These are phyloP conservation scores for Euphorbia tirucalli DNA, from an alignment of 345 rosid species.

Conservation along the genomic window DNA sequence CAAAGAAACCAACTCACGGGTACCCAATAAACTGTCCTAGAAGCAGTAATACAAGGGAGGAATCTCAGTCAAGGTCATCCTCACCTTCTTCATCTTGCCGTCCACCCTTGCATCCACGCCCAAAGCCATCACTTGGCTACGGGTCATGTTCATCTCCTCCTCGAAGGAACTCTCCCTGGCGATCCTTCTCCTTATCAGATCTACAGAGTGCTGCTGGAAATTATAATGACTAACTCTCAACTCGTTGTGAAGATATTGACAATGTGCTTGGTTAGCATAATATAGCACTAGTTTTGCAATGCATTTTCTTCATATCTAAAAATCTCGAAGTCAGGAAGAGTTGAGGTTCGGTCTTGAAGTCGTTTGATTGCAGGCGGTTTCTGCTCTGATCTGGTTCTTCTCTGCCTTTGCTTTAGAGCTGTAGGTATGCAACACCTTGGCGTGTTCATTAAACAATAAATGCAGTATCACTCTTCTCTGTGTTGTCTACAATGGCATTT, in stretches of 20 bases:
- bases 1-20: slow-evolving; percentile 17
- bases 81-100: slow-evolving; percentile 23
- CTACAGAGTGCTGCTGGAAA: slow-evolving; percentile 28
- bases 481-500: slow-evolving; percentile 7
- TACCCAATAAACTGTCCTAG: neutral
- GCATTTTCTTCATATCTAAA: neutral
- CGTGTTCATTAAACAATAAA: slow-evolving; percentile 8
- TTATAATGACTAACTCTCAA: neutral
- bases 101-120: slow-evolving; percentile 38
- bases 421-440: slow-evolving; percentile 10
- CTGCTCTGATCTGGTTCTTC: neutral
- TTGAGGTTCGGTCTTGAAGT: no score
- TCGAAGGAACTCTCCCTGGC: slow-evolving; percentile 26
- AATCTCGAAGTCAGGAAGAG: slow-evolving; percentile 8
- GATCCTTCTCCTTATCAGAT: slow-evolving; percentile 43
- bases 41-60: slow-evolving; percentile 9
- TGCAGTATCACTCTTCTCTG: slow-evolving; percentile 11
- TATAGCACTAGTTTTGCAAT: no score
- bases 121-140: slow-evolving; percentile 20
- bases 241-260: slow-evolving; percentile 20
- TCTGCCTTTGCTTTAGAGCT: slow-evolving; percentile 10
- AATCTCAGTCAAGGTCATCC: slow-evolving; percentile 4
- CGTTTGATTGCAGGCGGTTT: no score
- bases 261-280: slow-evolving; percentile 16
- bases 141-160: slow-evolving; percentile 15